These are phyloP conservation scores for Sporothrix luriei DNA, from an alignment of 2,329 filamentous ascomycete genomes.

Conservation along the genomic window DNA sequence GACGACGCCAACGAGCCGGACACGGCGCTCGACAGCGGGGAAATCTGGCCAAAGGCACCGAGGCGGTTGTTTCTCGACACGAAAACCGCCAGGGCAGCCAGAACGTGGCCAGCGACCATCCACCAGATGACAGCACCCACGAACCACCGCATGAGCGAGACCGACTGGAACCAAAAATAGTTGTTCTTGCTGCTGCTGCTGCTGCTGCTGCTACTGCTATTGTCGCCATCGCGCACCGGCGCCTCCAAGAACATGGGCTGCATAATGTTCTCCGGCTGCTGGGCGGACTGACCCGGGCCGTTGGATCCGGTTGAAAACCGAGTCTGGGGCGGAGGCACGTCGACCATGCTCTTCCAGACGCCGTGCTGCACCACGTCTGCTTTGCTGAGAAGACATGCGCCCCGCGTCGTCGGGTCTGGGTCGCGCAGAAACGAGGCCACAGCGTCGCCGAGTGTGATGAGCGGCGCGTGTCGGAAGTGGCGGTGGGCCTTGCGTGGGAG, in stretches of 20 bases:
- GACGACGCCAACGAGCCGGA: slow-evolving; percentile 38
- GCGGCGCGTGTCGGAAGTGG: slow-evolving; percentile 45
- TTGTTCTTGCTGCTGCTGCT: slow-evolving; percentile 37
- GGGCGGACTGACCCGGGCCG: neutral
- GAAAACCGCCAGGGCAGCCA: slow-evolving; percentile 46
- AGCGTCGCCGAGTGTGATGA: slow-evolving; percentile 56
- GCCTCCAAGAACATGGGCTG: slow-evolving; percentile 29
- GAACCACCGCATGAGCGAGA: slow-evolving; percentile 50
- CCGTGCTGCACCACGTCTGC: slow-evolving; percentile 50
- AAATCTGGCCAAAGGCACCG: slow-evolving; percentile 47
- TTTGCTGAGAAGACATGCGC: slow-evolving; percentile 51
- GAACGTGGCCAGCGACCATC: slow-evolving; percentile 44
- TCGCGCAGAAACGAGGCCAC: slow-evolving; percentile 54
- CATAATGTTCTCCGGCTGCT: slow-evolving; percentile 25
- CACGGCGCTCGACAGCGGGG: slow-evolving; percentile 41
- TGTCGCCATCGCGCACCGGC: slow-evolving; percentile 37
- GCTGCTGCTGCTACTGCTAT: slow-evolving; percentile 32
- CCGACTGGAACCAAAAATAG: slow-evolving; percentile 52
- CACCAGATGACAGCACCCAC: slow-evolving; percentile 48
- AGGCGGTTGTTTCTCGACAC: slow-evolving; percentile 41
- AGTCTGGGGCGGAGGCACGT: slow-evolving; percentile 42
- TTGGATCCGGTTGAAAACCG: neutral
- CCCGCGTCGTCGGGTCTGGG: slow-evolving; percentile 50
- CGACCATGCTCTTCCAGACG: slow-evolving; percentile 49
- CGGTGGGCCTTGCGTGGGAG: slow-evolving; percentile 41